phyloP scores from a whole-genome alignment of 2,329 filamentous ascomycete genomes.

The Paecilomyces sp. region DNA sequence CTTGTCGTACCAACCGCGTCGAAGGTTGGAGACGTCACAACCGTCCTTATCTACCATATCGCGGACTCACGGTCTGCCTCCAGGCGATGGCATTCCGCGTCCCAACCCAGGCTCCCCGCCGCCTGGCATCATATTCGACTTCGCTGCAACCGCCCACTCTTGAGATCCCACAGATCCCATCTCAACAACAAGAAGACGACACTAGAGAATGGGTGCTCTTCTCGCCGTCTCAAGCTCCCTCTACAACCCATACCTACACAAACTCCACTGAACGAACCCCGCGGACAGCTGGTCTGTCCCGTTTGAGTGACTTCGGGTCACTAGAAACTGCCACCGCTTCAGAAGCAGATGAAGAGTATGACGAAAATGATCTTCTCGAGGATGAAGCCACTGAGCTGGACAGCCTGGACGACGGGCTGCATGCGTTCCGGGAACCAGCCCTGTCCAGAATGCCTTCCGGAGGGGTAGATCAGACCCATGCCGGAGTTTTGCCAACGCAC shows the following conservation, averaged over 20 bases:
- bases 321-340: constrained; percentile 47
- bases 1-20: background rate
- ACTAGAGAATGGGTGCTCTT: constrained; percentile 97
- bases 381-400: constrained; percentile 70
- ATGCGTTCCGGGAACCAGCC: constrained; percentile 69
- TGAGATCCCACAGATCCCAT: constrained; percentile 17
- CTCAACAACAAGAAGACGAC: constrained; percentile 51
- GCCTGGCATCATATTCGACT: constrained; percentile 25
- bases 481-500: constrained; percentile 77
- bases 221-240: constrained; percentile 61
- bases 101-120: constrained; percentile 28
- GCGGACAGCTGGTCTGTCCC: constrained; percentile 63
- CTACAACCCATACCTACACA: constrained; percentile 61
- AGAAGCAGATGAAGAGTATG: constrained; percentile 37
- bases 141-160: constrained; percentile 18
- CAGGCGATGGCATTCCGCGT: constrained; percentile 29
- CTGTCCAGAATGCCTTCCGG: constrained; percentile 34
- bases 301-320: constrained; percentile 73
- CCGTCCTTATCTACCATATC: background rate
- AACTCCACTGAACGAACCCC: constrained; percentile 57
- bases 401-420: constrained; percentile 84
- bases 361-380: constrained; percentile 51
- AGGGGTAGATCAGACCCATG: constrained; percentile 48
- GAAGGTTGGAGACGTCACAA: background rate
- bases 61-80: background rate